These are phyloP conservation scores for Schizophyllum amplum DNA, from an alignment of 1,284 basidiomycete species.

Conservation along the genomic window DNA sequence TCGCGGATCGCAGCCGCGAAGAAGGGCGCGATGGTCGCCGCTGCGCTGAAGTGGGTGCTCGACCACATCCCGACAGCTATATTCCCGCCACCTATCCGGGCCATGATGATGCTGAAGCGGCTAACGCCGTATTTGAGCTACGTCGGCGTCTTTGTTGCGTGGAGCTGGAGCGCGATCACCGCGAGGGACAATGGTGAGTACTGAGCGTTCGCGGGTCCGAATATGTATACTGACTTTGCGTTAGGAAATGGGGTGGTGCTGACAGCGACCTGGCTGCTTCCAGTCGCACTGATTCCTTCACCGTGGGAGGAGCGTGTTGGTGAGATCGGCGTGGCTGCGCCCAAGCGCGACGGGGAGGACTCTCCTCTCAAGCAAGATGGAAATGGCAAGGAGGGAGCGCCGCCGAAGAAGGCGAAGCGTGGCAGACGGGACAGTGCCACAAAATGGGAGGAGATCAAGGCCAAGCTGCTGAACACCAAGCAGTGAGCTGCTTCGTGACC, in stretches of 20 bases:
- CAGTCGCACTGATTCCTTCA: slow-evolving; percentile 62
- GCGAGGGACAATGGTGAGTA: slow-evolving; percentile 58
- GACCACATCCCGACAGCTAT: slow-evolving; percentile 51
- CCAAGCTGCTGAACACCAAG: background rate
- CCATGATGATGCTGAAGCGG: slow-evolving; percentile 45
- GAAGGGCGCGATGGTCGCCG: slow-evolving; percentile 63
- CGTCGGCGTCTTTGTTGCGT: slow-evolving; percentile 69
- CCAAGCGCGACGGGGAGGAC: too few species aligned
- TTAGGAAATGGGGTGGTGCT: slow-evolving; percentile 58
- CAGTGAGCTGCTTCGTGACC: background rate
- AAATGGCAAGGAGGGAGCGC: background rate
- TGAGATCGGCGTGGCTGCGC: background rate
- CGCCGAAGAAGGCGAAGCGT: background rate
- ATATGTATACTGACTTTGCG: background rate
- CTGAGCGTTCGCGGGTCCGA: background rate
- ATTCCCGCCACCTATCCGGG: slow-evolving; percentile 52
- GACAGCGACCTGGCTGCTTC: slow-evolving; percentile 73
- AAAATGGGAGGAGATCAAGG: background rate
- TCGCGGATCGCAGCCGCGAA: slow-evolving; percentile 58
- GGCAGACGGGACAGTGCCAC: background rate
- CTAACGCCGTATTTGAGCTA: slow-evolving; percentile 67
- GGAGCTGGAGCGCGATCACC: slow-evolving; percentile 70
- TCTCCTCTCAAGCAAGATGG: background rate
- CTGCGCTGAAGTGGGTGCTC: slow-evolving; percentile 63
- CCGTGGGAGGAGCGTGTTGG: slow-evolving; percentile 38